Evolutionary conservation across 176 grass and related monocot genomes (phyloP).

Genomic region (Areca catechu): DNA sequence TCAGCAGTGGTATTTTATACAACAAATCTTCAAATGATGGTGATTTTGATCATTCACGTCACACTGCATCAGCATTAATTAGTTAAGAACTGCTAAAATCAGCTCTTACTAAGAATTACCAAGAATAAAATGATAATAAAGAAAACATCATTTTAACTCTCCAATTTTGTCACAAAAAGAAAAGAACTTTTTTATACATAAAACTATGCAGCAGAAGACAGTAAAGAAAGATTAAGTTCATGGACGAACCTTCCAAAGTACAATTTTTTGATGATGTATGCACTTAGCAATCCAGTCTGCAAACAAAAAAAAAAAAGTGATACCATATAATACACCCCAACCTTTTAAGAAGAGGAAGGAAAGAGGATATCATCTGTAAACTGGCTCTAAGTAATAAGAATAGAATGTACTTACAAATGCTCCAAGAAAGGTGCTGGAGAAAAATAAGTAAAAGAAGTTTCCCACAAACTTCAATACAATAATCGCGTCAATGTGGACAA

Average conservation of each 20-base stretch:
- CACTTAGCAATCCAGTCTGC: constrained; percentile 85
- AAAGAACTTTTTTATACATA: neutral
- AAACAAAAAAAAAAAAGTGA: constrained; percentile 16
- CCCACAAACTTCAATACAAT: constrained; percentile 54
- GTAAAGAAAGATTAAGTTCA: neutral
- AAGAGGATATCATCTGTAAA: neutral
- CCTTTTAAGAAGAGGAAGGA: neutral
- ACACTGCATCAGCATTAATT: neutral
- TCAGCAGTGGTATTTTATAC: too few species aligned
- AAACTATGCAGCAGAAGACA: neutral
- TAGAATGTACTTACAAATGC: constrained; percentile 53
- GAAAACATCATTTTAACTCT: neutral
- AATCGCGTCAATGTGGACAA: constrained; percentile 41
- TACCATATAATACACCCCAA: too few species aligned
- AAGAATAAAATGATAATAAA: neutral
- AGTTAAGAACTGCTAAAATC: neutral
- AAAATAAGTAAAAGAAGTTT: constrained; percentile 70
- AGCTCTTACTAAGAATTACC: neutral
- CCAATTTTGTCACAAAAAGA: too few species aligned
- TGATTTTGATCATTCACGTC: neutral
- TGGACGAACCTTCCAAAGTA: constrained; percentile 86
- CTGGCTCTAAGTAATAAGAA: too few species aligned
- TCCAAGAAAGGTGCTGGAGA: constrained; percentile 91
- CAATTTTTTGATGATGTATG: constrained; percentile 88
- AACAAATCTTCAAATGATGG: too few species aligned